Evolutionary conservation across 805 yeast genomes (phyloP).

Genomic region (Hagleromyces aurorensis): DNA sequence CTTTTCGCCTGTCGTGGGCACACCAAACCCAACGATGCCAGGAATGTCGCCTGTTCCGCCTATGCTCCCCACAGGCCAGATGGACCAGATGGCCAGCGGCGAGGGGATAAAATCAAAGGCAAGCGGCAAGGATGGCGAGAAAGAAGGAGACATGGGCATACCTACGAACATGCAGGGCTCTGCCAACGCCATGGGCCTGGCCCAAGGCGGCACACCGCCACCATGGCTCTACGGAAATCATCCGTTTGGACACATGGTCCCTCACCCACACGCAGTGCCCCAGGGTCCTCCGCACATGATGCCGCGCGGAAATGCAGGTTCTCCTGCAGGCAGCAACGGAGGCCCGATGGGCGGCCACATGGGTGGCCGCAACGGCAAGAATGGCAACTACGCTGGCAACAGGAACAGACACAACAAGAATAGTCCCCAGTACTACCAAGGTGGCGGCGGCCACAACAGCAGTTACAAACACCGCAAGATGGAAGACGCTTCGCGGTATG

Average conservation of each 20-base stretch:
- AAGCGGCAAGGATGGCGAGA: slow-evolving; percentile 2
- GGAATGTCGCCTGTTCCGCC: slow-evolving; percentile 17
- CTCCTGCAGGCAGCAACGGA: slow-evolving; percentile 7
- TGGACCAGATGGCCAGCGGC: slow-evolving; percentile 6
- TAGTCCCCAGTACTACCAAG: slow-evolving; percentile 6
- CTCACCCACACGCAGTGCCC: slow-evolving; percentile 20
- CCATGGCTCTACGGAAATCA: slow-evolving; percentile 30
- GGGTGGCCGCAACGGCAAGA: slow-evolving; percentile 20
- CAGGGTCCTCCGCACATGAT: slow-evolving; percentile 16
- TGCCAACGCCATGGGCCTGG: slow-evolving; percentile 10
- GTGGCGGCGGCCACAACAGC: slow-evolving; percentile 6
- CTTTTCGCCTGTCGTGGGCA: slow-evolving; percentile 27
- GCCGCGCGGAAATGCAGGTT: neutral
- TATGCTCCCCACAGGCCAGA: slow-evolving; percentile 13
- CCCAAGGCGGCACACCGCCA: slow-evolving; percentile 24
- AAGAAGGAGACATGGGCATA: slow-evolving; percentile 1
- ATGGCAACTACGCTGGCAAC: slow-evolving; percentile 8
- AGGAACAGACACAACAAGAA: slow-evolving; percentile 10
- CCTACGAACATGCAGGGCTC: slow-evolving; percentile 2
- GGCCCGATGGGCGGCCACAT: slow-evolving; percentile 2
- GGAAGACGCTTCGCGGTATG: slow-evolving; percentile 65
- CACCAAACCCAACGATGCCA: slow-evolving; percentile 19
- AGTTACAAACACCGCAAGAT: slow-evolving; percentile 20
- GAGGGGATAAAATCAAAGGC: slow-evolving; percentile 3
- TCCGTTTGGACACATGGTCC: slow-evolving; percentile 25